Evolutionary conservation across 1,139 yeast species (phyloP).

Genomic region (Saccharomyces hybrid): DNA sequence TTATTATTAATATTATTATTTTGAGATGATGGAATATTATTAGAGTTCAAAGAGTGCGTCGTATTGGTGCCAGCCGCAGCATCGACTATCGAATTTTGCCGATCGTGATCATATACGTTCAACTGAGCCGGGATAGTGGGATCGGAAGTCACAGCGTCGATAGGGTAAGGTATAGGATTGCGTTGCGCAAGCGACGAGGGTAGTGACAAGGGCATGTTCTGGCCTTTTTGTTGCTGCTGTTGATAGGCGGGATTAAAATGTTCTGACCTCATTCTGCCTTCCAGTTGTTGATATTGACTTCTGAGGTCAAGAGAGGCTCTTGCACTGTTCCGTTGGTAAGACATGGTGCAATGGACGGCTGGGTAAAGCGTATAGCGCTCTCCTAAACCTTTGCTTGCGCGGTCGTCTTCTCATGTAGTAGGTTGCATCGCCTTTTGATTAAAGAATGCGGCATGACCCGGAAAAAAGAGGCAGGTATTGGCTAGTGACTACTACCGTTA

Average conservation of each 20-base stretch:
- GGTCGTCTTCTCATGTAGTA: neutral
- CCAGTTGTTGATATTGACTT: neutral
- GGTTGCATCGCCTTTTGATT: neutral
- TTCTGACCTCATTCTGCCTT: neutral
- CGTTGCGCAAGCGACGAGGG: neutral
- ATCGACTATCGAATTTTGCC: neutral
- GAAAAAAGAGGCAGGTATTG: neutral
- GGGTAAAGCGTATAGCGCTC: neutral
- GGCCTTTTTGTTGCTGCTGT: neutral
- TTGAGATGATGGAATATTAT: neutral
- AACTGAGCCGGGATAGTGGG: neutral
- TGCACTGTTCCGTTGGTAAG: neutral
- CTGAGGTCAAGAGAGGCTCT: neutral
- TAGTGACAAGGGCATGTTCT: neutral
- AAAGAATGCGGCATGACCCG: constrained; percentile 1
- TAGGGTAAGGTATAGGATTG: neutral
- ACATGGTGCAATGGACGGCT: neutral
- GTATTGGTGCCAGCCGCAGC: neutral
- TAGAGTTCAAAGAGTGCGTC: neutral
- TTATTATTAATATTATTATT: neutral
- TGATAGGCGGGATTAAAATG: neutral
- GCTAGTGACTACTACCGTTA: neutral
- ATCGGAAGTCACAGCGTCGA: neutral
- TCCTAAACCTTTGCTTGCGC: neutral
- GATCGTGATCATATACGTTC: neutral